A percentile compares a stretch with the other conserved stretches of the same genome.
These are phyloP conservation scores for Aspergillus sp. DNA, from an alignment of 2,329 filamentous ascomycete species.

Conservation along the genomic window DNA sequence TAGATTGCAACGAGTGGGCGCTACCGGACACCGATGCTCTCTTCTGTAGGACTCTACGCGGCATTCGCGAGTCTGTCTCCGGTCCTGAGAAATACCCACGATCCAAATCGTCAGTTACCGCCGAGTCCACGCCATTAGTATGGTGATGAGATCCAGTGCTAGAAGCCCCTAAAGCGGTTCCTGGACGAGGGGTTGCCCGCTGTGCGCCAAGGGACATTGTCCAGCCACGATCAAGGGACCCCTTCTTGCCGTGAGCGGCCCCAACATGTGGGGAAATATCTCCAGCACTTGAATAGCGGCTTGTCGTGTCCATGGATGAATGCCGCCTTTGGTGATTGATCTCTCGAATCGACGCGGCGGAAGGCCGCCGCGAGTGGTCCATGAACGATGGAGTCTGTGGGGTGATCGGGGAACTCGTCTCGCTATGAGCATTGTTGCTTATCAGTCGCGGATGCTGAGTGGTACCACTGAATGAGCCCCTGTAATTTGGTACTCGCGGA, in stretches of 20 bases:
- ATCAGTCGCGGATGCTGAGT: slow-evolving; percentile 32
- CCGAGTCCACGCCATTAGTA: slow-evolving; percentile 33
- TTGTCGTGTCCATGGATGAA: slow-evolving; percentile 76
- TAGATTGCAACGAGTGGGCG: slow-evolving; percentile 67
- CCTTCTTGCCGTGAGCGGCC: slow-evolving; percentile 51
- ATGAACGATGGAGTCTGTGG: slow-evolving; percentile 43
- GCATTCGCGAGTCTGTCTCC: slow-evolving; percentile 71
- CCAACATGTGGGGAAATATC: slow-evolving; percentile 26
- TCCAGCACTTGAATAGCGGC: slow-evolving; percentile 27
- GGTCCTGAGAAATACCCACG: slow-evolving; percentile 91
- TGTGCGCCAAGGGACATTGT: slow-evolving; percentile 41
- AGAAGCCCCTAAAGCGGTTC: slow-evolving; percentile 32
- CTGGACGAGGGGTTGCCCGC: slow-evolving; percentile 33
- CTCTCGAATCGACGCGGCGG: slow-evolving; percentile 77
- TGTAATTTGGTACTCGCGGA: slow-evolving; percentile 42
- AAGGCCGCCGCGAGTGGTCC: slow-evolving; percentile 58
- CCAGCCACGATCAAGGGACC: slow-evolving; percentile 62
- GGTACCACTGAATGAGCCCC: slow-evolving; percentile 25
- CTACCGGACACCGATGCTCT: slow-evolving; percentile 48
- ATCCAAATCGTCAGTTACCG: slow-evolving; percentile 62
- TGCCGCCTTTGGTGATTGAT: slow-evolving; percentile 82
- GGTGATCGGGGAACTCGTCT: slow-evolving; percentile 44
- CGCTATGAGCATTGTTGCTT: slow-evolving; percentile 28
- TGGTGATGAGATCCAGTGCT: slow-evolving; percentile 20
- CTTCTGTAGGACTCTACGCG: slow-evolving; percentile 77